A percentile compares a stretch with the other conserved stretches of the same genome.
These are phyloP conservation scores for Verticillium albo-atrum DNA, from an alignment of 2,329 filamentous ascomycete genomes.

Conservation along the genomic window DNA sequence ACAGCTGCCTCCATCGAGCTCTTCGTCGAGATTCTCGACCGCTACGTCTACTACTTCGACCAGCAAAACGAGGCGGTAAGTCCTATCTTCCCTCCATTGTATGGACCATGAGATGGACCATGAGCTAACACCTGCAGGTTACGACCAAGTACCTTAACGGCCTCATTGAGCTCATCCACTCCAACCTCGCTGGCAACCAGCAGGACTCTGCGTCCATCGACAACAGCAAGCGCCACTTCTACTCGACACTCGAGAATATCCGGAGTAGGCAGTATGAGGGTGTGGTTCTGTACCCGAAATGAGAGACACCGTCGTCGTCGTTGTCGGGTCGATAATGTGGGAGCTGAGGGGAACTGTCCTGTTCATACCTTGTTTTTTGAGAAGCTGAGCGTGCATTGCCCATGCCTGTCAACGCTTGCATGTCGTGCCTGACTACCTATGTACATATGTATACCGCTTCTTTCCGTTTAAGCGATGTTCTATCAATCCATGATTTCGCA, in stretches of 20 bases:
- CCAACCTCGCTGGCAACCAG: conserved; percentile 83
- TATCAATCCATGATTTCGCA: neutral
- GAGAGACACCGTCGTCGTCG: neutral
- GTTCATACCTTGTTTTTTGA: neutral
- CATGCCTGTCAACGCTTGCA: neutral
- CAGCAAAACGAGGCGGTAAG: conserved; percentile 92
- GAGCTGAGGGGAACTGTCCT: neutral
- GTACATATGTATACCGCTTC: neutral
- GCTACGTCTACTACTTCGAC: conserved; percentile 99
- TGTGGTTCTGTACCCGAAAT: conserved; percentile 64
- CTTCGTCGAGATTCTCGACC: conserved; percentile 96
- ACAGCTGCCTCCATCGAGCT: conserved; percentile 94
- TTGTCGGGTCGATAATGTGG: neutral
- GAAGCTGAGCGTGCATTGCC: neutral
- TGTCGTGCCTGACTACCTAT: neutral
- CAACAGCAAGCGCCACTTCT: conserved; percentile 87
- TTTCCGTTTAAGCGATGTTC: neutral
- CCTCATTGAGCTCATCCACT: conserved; percentile 96
- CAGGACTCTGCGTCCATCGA: conserved; percentile 79
- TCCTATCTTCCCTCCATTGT: conserved; percentile 3
- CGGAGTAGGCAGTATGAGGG: conserved; percentile 88
- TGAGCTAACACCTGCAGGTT: conserved; percentile 42
- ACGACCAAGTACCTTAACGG: conserved; percentile 98
- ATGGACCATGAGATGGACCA: conserved; percentile 4
- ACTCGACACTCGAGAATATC: conserved; percentile 93